Evolutionary conservation across 1,284 basidiomycete genomes (phyloP), one percentile per base, ranked within the genome.

Genomic region (Ceratobasidium sp.): DNA sequence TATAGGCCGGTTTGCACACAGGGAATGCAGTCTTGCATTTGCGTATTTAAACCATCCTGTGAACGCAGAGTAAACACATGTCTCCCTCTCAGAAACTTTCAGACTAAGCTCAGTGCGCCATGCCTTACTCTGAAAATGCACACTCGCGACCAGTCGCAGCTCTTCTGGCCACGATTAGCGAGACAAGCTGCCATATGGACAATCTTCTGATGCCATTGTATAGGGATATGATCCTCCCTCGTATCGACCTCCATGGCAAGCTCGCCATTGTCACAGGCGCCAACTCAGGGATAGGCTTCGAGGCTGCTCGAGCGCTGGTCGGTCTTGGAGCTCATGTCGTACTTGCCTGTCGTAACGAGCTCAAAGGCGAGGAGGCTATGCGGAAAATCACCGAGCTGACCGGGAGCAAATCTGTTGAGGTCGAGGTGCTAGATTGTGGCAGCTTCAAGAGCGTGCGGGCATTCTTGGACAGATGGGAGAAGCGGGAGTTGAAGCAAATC

Each of bases 221-320:
- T 50, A 54, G 56, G 15, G 57, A 53, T 17, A 69, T 56, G 54
- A 24, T 54, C 50, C 33, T 75, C 22, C 69, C 67, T 22, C 41
- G 11, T 14, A 45, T 48, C 50, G 75, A 75, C 64, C 66, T 76
- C 7, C 31, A 36, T 14, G 76, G 74, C 33, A 76, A 76, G 56
- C 56, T 65, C 14, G 74, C 63, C 15, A 36, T 77, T n/a, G 62
- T 77, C n/a, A 76, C 76, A 7, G 76, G 76, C 19, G 67, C 60
- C 15, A 75, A 71, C 44, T 48, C 67, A 7, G 76, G 76, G 2
- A 56, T 77, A 33, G 76, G 76, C 31, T 57, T 56, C 15, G 76
- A 77, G 45, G 64, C 60, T 11, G 63, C 75, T 17, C 56, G 56
- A 24, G 41, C 44, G 27, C 67, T 77, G 3, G 75, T 71, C 9